Evolutionary conservation across 169 alveolate species (phyloP), one percentile per base, ranked within the genome.

Genomic region (Plasmodium gonderi): DNA sequence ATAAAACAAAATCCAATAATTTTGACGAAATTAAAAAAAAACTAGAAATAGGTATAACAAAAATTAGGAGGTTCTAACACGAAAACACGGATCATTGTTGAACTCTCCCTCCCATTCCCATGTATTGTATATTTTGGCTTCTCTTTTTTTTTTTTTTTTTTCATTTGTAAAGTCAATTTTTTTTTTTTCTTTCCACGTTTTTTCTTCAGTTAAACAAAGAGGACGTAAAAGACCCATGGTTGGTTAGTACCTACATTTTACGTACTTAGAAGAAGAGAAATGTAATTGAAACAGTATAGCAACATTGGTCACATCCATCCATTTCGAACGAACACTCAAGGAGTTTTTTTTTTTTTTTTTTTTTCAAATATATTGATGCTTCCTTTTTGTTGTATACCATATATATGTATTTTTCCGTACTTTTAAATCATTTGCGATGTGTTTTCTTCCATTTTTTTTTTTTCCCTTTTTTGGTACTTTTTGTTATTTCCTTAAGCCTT

Each of bases 181-280:
- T 7, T 72, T 2, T 23, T 26, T 82, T 82, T 68, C 12, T 65
- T 33, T 44, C 42, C 3, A 7, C 38, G 23, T 17, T 49, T 65
- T 69, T 45, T 92, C 79, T 23, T 95, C 91, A 77, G 97, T 95
- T 38, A 85, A 96, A 49, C 94, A 92, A 54, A 38, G 97, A 14
- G 97, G 97, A n/a, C 89, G 97, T 29, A 95, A 95, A 72, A 80
- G 97, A 20, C 95, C 94, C 60, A 80, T 89, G 75, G 81, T 96
- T 8, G 97, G 97, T 9, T 95, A 82, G 91, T 23, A 5, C 36
- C 23, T 1, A 1, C 67, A 2, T 79, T 36, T 40, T 76, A 7
- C 9, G 60, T 54, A 45, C 33, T 3, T 23, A 76, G 49, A 76
- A 45, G 47, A 17, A 74, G 47, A 44, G 26, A n/a, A n/a, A n/a